Base-by-base conservation (phyloP, 2,329 filamentous ascomycete species). In the Fusarium oxysporum region DNA sequence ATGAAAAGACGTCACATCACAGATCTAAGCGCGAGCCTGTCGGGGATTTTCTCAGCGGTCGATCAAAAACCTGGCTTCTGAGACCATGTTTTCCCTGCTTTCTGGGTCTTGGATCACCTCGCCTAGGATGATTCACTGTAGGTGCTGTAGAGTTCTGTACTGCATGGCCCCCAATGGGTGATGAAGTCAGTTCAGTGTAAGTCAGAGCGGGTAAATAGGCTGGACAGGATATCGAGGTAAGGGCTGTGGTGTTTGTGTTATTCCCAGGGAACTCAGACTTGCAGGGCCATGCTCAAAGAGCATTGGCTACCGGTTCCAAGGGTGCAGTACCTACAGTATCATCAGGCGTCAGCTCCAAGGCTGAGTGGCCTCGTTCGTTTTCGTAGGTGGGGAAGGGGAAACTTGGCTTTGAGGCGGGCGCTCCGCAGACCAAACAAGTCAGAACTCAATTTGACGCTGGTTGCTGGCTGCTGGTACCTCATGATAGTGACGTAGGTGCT, bases 361-460 rank as follows among this genome's bases (percentile, higher is more conserved):
- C 33, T 47, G 30, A 60, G 35, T 47, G 51, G 65, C 53, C 54
- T 65, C 41, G 35, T 40, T 54, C 33, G 23, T 54, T 17, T 33
- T 63, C 59, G 25, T 35, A 37, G 56, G 56, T 62, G 65, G 66
- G 50, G 65, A 57, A 69, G 23, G 51, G 35, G 25, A 51, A 58
- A 50, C 65, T 65, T 70, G 65, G 70, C 70, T 72, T 55, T 53
- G 54, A 60, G 65, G 45, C 56, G 70, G 70, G 70, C 65, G 70
- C 60, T 70, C 56, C 45, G 58, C 58, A 70, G 58, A 61, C 56
- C 64, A 68, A 54, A 62, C 65, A 61, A 63, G 70, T 73, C 70
- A 73, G 70, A 73, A 73, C 70, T 70, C 70, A 73, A 73, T 73
- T 35, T 70, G 53, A 57, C 50, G 38, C 47, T 30, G 41, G 43